phyloP scores from a whole-genome alignment of 441 rosid genomes.

The Brassica balearica region DNA sequence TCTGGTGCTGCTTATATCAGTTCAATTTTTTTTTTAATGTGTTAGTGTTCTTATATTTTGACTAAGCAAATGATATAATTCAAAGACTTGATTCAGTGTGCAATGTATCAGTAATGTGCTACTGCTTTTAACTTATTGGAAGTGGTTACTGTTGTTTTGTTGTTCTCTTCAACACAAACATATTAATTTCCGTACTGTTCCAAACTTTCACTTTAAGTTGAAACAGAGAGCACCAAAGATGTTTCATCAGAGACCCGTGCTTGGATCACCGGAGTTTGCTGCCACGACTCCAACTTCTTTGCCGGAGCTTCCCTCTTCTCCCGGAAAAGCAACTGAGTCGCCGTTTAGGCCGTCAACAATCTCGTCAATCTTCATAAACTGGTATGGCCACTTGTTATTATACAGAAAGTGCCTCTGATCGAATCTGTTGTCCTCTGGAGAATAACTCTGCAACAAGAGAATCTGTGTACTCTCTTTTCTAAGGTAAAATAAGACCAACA shows the following conservation, averaged over 20 bases:
- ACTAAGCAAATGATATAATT: too few relatives aligned
- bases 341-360: conserved; percentile 68
- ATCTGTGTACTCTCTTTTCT: too few relatives aligned
- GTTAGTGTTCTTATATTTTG: too few relatives aligned
- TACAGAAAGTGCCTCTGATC: conserved; percentile 92
- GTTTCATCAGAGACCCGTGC: conserved; percentile 58
- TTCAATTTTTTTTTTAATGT: too few relatives aligned
- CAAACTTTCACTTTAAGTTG: conserved; percentile 18
- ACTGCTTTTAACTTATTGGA: conserved; percentile 2
- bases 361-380: conserved; percentile 84
- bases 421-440: conserved; percentile 92
- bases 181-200: conserved; percentile 2
- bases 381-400: conserved; percentile 84
- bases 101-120: too few relatives aligned
- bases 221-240: neutral
- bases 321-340: conserved; percentile 54
- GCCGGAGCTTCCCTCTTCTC: conserved; percentile 46
- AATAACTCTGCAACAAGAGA: conserved; percentile 70
- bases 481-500: too few relatives aligned
- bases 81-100: too few relatives aligned
- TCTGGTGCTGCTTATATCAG: too few relatives aligned
- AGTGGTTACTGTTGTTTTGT: neutral
- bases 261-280: conserved; percentile 80
- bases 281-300: conserved; percentile 67
- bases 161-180: conserved; percentile 3